Evolutionary conservation across 2,329 filamentous ascomycete species (phyloP), one percentile per base, ranked within the genome.

Genomic region (Lachnellula willkommii): DNA sequence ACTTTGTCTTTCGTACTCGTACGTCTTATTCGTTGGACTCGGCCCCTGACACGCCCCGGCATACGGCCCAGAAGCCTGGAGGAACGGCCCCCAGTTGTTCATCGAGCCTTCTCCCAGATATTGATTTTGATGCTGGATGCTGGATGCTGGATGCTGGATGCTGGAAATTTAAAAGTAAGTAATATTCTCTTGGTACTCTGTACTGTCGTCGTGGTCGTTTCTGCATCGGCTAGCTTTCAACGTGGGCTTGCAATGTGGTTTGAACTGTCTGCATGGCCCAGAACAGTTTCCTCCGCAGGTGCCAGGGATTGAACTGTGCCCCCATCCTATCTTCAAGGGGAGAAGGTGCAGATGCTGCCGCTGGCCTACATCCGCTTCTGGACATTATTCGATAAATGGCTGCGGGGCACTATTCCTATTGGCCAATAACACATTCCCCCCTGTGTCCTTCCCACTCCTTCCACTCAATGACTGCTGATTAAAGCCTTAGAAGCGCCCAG

Each of bases 401-500:
- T 50, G 45, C 40, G 43, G 42, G 48, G 28, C 20, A 43, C 26
- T 32, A 1, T 47, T 56, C 52, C 57, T 57, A 65, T 46, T 62
- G 58, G 62, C 24, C 47, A 28, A n/a, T 11, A 45, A 22, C 9
- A 32, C 28, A 11, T 12, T 12, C 9, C 11, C 28, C 28, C 14
- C 42, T 20, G 20, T 20, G 48, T 47, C 28, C 43, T 20, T 42
- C 42, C 24, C 37, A 51, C 55, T 46, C 46, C 50, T 57, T 56
- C 39, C 53, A 52, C 32, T 47, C 37, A 55, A 40, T 45, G 50
- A 40, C 46, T 56, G 61, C 58, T 65, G 60, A 65, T 61, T 66
- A 62, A 66, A 55, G 47, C 47, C 48, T 64, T 53, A 65, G 59
- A 62, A 57, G 56, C 58, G 55, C 54, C 50, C 56, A 51, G 52